Evolutionary conservation across 1,139 yeast species (phyloP).

Genomic region (Suhomyces bribrorum): DNA sequence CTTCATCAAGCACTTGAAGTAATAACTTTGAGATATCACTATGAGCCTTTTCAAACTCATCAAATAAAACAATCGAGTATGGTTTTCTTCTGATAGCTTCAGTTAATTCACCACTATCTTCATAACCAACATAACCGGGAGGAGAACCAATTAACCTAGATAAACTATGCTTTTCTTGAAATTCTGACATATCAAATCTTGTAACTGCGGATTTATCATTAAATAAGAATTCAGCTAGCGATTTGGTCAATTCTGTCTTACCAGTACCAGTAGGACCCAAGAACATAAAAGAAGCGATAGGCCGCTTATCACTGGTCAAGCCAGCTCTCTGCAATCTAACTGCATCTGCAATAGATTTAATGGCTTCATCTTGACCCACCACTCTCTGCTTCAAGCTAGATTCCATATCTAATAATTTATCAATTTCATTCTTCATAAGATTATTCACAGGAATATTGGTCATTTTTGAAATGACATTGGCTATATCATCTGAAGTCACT

Average conservation of each 20-base stretch:
- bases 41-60: conserved; percentile 96
- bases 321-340: conserved; percentile 97
- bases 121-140: conserved; percentile 97
- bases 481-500: conserved; percentile 92
- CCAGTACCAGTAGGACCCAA: conserved; percentile 99
- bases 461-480: conserved; percentile 87
- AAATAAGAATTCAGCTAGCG: conserved; percentile 86
- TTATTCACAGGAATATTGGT: conserved; percentile 96
- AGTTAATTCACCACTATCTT: conserved; percentile 92
- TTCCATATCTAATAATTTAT: conserved; percentile 87
- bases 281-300: conserved; percentile 94
- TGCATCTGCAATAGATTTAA: conserved; percentile 85
- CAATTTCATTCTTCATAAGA: conserved; percentile 91
- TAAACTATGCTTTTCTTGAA: conserved; percentile 90
- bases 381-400: conserved; percentile 71
- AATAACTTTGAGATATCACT: conserved; percentile 87
- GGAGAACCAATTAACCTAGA: conserved; percentile 95
- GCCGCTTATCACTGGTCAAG: conserved; percentile 86
- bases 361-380: conserved; percentile 95
- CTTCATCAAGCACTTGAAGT: conserved; percentile 92
- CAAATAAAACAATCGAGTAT: conserved; percentile 87
- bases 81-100: conserved; percentile 96
- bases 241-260: conserved; percentile 91
- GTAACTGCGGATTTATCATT: conserved; percentile 84
- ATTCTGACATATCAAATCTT: conserved; percentile 96